phyloP scores from a whole-genome alignment of 768 basidiomycete species.

The Lepiota brunneoincarnata region DNA sequence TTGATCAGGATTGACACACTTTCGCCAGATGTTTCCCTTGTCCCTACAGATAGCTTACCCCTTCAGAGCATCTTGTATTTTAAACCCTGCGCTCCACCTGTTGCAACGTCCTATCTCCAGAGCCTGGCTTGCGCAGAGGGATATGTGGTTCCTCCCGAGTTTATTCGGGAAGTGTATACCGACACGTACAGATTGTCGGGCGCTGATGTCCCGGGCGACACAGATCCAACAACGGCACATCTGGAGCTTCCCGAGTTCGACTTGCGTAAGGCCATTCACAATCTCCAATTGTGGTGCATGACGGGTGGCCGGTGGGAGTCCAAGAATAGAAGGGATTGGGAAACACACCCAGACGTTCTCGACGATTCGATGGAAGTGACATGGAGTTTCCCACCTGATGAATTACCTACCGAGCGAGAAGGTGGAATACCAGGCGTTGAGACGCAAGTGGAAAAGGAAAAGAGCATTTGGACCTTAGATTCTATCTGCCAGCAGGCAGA shows the following conservation, averaged over 20 bases:
- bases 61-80: conserved; percentile 73
- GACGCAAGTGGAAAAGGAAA: neutral
- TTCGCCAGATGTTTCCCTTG: conserved; percentile 59
- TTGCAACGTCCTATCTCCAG: conserved; percentile 69
- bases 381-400: conserved; percentile 5
- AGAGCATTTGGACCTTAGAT: neutral
- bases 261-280: conserved; percentile 14
- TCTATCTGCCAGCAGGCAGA: conserved; percentile 10
- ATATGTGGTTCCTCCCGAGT: conserved; percentile 37
- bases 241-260: conserved; percentile 12
- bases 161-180: conserved; percentile 42
- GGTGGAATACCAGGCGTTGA: neutral
- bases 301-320: conserved; percentile 1
- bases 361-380: conserved; percentile 2
- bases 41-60: conserved; percentile 74
- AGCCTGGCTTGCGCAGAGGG: conserved; percentile 59
- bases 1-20: conserved; percentile 11
- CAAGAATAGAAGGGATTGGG: conserved; percentile 1
- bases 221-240: conserved; percentile 5
- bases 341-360: neutral
- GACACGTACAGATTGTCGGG: conserved; percentile 7
- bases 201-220: conserved; percentile 6
- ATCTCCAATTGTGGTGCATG: conserved; percentile 13
- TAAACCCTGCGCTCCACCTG: conserved; percentile 47
- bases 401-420: neutral